Conservation (phyloP, 1,139 yeast species). For the Lodderomyces metapsilosis region DNA sequence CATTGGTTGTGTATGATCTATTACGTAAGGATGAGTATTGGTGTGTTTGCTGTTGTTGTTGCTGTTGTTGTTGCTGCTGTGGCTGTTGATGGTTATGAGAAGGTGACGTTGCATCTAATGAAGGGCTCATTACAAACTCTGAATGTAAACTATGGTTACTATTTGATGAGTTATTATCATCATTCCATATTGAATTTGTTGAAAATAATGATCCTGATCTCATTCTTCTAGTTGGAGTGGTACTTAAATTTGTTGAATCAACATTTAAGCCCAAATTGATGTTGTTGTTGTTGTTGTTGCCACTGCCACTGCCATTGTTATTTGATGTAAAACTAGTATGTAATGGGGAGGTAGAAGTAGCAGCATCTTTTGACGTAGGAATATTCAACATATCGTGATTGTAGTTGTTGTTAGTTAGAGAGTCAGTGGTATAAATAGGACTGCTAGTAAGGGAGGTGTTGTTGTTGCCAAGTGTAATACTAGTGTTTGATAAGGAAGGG, state of each 20-base stretch:
- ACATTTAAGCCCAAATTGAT: neutral
- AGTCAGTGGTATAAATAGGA: constrained; percentile 2
- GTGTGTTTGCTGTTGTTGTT: neutral
- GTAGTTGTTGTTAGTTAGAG: neutral
- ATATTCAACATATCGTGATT: constrained; percentile 3
- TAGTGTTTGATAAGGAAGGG: neutral
- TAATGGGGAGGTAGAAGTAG: constrained; percentile 3
- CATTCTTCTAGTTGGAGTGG: constrained; percentile 22
- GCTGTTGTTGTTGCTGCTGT: constrained; percentile 6
- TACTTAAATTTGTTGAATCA: constrained; percentile 1
- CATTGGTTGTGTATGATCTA: constrained; percentile 52
- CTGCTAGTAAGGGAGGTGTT: constrained; percentile 1
- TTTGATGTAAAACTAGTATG: neutral
- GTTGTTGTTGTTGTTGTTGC: neutral
- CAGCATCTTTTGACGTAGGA: constrained; percentile 1
- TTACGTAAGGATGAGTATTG: constrained; percentile 24
- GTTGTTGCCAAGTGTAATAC: neutral
- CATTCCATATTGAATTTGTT: constrained; percentile 49
- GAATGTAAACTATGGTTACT: constrained; percentile 6
- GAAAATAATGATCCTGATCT: constrained; percentile 47
- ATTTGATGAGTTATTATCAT: constrained; percentile 22
- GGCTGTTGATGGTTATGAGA: constrained; percentile 5
- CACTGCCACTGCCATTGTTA: neutral
- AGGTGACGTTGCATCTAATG: constrained; percentile 6
- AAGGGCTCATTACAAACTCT: constrained; percentile 10